A percentile compares a stretch with the other conserved stretches of the same genome.
phyloP scores from a whole-genome alignment of 78 protist genomes.

The Capsaspora owczarzaki region DNA sequence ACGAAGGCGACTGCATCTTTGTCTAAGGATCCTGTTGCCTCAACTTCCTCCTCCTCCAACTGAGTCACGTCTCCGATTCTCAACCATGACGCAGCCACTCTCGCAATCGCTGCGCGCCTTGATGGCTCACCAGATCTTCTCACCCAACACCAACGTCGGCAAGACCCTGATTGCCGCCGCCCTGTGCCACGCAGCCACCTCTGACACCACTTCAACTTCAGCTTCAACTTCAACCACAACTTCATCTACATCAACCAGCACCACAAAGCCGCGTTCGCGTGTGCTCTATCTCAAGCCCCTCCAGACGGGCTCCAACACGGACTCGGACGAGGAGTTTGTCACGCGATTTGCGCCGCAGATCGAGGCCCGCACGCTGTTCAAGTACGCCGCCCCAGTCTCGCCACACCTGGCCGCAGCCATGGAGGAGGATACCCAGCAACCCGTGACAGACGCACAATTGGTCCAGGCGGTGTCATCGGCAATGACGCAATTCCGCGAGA shows the following conservation, averaged over 20 bases:
- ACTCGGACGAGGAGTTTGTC: constrained; percentile 20
- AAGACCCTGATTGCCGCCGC: constrained; percentile 41
- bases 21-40: no score
- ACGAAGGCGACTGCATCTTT: no score
- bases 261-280: neutral
- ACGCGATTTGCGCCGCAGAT: neutral
- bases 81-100: no score
- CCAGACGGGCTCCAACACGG: constrained; percentile 46
- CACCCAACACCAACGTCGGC: constrained; percentile 40
- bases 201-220: no score
- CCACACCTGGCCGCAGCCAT: constrained; percentile 39
- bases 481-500: neutral
- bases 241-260: constrained; percentile 1
- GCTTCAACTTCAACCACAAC: no score
- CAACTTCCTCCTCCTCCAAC: no score
- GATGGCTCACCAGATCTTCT: no score
- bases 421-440: neutral
- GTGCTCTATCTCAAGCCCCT: constrained; percentile 38
- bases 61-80: no score
- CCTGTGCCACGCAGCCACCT: no score
- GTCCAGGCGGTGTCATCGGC: neutral
- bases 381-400: constrained; percentile 8
- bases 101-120: no score
- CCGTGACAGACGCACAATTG: constrained; percentile 5
- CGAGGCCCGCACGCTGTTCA: neutral